Conservation (phyloP, 2,329 filamentous ascomycete species). For the Pochonia chlamydosporia region DNA sequence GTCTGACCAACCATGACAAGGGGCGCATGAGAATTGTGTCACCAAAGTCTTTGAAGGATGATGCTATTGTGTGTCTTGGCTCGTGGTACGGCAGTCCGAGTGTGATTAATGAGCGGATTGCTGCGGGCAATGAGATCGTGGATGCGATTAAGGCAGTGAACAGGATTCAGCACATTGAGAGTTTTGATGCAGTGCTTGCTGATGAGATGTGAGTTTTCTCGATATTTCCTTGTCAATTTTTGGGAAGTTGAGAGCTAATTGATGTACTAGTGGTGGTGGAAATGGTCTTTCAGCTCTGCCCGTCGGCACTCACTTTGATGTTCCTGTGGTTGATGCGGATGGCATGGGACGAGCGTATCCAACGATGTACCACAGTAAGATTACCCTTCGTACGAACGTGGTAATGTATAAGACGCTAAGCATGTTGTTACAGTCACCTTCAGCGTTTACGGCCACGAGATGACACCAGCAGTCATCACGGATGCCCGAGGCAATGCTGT, state of each 20-base stretch:
- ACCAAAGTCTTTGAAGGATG: constrained; percentile 28
- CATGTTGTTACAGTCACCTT: constrained; percentile 23
- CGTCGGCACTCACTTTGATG: constrained; percentile 26
- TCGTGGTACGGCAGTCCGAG: constrained; percentile 40
- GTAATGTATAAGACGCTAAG: accelerated
- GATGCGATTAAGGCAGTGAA: constrained; percentile 29
- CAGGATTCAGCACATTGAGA: constrained; percentile 24
- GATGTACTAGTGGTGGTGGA: constrained; percentile 26
- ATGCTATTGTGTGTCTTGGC: constrained; percentile 34
- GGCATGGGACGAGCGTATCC: constrained; percentile 33
- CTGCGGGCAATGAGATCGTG: constrained; percentile 29
- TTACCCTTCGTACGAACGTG: too few relatives aligned
- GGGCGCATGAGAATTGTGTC: constrained; percentile 35
- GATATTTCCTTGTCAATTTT: neutral
- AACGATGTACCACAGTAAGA: constrained; percentile 29
- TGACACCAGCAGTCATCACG: constrained; percentile 30
- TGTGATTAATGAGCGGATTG: constrained; percentile 32
- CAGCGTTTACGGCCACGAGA: constrained; percentile 31
- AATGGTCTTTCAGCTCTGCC: constrained; percentile 32
- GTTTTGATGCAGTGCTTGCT: constrained; percentile 26
- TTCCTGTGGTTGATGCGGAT: constrained; percentile 31
- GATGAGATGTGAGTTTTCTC: constrained; percentile 30
- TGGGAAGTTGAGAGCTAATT: too few relatives aligned
- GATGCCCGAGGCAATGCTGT: constrained; percentile 30
- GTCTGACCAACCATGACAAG: constrained; percentile 24